Evolutionary conservation across 1,139 yeast genomes (phyloP).

Genomic region (Diutina siamensis): DNA sequence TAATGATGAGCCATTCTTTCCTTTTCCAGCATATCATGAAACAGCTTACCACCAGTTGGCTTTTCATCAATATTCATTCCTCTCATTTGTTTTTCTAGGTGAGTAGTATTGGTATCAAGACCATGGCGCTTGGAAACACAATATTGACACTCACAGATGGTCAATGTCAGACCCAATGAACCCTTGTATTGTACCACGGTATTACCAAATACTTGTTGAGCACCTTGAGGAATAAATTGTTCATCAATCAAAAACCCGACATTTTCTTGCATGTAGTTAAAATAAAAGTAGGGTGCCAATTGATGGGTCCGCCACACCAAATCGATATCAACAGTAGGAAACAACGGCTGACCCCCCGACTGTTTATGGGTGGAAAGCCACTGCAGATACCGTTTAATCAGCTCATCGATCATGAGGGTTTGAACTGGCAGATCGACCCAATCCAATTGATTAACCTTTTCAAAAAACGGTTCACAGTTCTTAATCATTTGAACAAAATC

Average conservation of each 20-base stretch:
- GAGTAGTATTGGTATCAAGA: no score
- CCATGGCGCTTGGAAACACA: not conserved
- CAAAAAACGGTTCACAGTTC: constrained; percentile 4
- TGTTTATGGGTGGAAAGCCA: not conserved
- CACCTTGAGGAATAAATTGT: not conserved
- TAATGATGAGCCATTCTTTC: constrained; percentile 3
- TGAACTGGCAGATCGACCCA: not conserved
- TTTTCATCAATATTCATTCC: not conserved
- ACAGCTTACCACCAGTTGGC: not conserved
- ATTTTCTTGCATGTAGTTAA: not conserved
- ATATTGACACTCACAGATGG: not conserved
- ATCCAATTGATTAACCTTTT: not conserved
- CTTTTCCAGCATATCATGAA: constrained; percentile 1
- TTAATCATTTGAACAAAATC: constrained; percentile 5
- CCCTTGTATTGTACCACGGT: not conserved
- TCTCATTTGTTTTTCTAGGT: not conserved
- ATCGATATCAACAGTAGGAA: constrained; percentile 3
- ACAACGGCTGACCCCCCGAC: not conserved
- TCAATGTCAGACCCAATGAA: not conserved
- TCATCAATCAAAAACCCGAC: not conserved
- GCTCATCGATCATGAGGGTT: not conserved
- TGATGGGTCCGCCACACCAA: constrained; percentile 6
- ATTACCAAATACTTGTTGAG: not conserved
- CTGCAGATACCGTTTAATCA: not conserved
- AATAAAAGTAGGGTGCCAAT: constrained; percentile 3